Conservation (phyloP, 768 basidiomycete genomes). For the Kwoniella newhampshirensis region DNA sequence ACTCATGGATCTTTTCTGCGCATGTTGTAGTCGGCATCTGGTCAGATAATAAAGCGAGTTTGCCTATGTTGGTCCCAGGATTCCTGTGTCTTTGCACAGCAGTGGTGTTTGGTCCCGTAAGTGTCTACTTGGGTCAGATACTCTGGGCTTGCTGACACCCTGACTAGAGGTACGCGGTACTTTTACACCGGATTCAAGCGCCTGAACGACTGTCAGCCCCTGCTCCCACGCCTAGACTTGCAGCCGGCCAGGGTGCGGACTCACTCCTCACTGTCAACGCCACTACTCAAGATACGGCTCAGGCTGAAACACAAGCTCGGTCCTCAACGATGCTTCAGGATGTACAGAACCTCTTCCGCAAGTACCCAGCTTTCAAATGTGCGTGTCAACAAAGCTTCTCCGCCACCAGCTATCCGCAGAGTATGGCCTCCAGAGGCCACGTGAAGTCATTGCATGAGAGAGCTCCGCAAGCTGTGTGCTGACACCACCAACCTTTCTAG, state of each 20-base stretch:
- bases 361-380: too few relatives aligned
- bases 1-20: constrained; percentile 80
- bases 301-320: too few relatives aligned
- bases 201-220: constrained; percentile 51
- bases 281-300: too few relatives aligned
- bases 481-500: constrained; percentile 13
- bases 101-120: constrained; percentile 78
- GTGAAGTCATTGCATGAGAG: too few relatives aligned
- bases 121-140: constrained; percentile 47
- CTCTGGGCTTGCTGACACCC: constrained; percentile 1
- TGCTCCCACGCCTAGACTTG: background rate
- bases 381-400: too few relatives aligned
- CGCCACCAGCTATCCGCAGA: too few relatives aligned
- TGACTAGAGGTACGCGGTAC: constrained; percentile 69
- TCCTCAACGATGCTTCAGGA: too few relatives aligned
- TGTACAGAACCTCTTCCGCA: too few relatives aligned
- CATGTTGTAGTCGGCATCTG: constrained; percentile 86
- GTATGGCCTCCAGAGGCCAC: too few relatives aligned
- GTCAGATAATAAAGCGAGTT: constrained; percentile 74
- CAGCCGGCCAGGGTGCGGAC: too few relatives aligned
- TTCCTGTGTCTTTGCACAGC: constrained; percentile 73
- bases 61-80: constrained; percentile 78
- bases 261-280: too few relatives aligned
- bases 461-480: too few relatives aligned
- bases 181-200: constrained; percentile 78